A percentile compares a stretch with the other conserved stretches of the same genome.
Evolutionary conservation across 257 asterid species (phyloP).

Genomic region (Rauvolfia tetraphylla): DNA sequence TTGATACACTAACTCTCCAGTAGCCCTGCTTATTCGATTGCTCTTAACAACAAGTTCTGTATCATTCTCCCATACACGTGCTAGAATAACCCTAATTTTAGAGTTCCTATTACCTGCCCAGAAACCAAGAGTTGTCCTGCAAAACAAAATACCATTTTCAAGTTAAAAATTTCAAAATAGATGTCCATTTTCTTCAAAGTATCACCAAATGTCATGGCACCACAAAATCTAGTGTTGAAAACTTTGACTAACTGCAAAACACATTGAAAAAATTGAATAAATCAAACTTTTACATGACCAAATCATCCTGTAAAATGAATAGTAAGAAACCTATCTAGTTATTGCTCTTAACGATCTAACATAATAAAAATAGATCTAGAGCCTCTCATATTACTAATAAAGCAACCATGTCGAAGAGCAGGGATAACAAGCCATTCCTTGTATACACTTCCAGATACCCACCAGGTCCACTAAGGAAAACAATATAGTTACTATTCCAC

Average conservation of each 20-base stretch:
- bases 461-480: not conserved
- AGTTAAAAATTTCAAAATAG: not conserved
- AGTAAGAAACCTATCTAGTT: not conserved
- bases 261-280: not conserved
- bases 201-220: not conserved
- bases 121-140: conserved; percentile 92
- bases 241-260: not conserved
- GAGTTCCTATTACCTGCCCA: conserved; percentile 99
- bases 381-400: not conserved
- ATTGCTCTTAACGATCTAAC: not conserved
- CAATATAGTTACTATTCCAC: not conserved
- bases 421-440: not conserved
- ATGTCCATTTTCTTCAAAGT: not conserved
- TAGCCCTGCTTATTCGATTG: conserved; percentile 86
- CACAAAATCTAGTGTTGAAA: not conserved
- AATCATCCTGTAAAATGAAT: not conserved
- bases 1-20: conserved; percentile 84
- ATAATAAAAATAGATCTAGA: not conserved
- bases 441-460: not conserved
- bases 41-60: conserved; percentile 85
- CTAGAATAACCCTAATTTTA: conserved; percentile 86
- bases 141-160: conserved; percentile 22
- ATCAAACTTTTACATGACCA: not conserved
- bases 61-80: conserved; percentile 94
- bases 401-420: not conserved